These are phyloP conservation scores for Candida chauliodis DNA, from an alignment of 805 yeast species.

Conservation along the genomic window DNA sequence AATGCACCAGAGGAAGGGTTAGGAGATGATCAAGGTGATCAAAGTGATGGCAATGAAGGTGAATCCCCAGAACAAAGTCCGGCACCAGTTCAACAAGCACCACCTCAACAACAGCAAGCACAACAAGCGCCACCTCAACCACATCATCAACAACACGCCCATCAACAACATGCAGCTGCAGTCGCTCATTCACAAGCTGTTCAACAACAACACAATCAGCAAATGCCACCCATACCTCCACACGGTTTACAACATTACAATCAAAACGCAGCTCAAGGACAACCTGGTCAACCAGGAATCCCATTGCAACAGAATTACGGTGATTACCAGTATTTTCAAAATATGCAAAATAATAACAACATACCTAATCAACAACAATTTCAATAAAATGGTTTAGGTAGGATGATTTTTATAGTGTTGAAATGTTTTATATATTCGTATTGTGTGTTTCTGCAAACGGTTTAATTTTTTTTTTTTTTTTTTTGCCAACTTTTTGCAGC, in stretches of 20 bases:
- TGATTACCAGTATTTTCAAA: slow-evolving; percentile 60
- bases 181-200: slow-evolving; percentile 18
- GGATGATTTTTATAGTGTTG: neutral
- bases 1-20: slow-evolving; percentile 91
- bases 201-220: slow-evolving; percentile 10
- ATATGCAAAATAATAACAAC: slow-evolving; percentile 45
- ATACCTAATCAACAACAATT: slow-evolving; percentile 52
- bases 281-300: slow-evolving; percentile 27
- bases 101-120: slow-evolving; percentile 16
- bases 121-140: slow-evolving; percentile 21
- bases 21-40: slow-evolving; percentile 58
- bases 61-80: slow-evolving; percentile 41
- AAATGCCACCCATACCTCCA: slow-evolving; percentile 8
- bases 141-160: slow-evolving; percentile 23
- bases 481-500: slow-evolving; percentile 3
- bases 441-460: neutral
- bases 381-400: slow-evolving; percentile 29
- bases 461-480: slow-evolving; percentile 5
- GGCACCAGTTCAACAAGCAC: slow-evolving; percentile 24
- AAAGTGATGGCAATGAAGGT: slow-evolving; percentile 49
- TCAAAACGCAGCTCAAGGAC: slow-evolving; percentile 14
- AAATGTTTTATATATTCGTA: neutral
- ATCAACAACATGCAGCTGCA: slow-evolving; percentile 35
- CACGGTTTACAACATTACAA: slow-evolving; percentile 8
- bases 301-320: slow-evolving; percentile 43